Base-by-base conservation (phyloP, 495 filamentous ascomycete genomes). In the Penicillium herquei region DNA sequence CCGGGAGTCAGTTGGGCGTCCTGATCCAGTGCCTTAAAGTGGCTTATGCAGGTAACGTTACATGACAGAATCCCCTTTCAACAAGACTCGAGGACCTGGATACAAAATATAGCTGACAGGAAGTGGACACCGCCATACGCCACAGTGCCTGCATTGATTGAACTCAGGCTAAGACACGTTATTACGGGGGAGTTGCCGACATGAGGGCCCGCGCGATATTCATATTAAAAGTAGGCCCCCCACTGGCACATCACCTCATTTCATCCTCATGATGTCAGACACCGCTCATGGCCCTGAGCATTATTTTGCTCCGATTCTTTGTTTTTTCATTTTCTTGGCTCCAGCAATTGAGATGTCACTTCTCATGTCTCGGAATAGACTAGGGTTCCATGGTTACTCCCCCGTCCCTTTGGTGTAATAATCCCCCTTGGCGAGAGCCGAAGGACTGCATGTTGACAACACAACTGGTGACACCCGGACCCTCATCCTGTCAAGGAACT, bases 31-130 rank as follows among this genome's bases (percentile, higher is more conserved):
- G 16, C 47, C 44, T 51, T 56, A 49, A 50, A 33, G 51, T 59
- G 50, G 17, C 31, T 39, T 14, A 52, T 60, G 63, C 52, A 61
- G 52, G 61, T 64, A 54, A 64, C 52, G 64, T 67, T 67, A 63
- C 64, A 64, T 61, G 55, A 39, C 54, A 52, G 30, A 7, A 9
- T 32, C 14, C 30, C 11, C 21, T 26, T 26, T 4, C 21, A 26
- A 26, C 2, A 26, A 26, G 21, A 26, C 21, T 26, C 21, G 21
- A 26, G 21, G 21, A 26, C 21, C 21, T 26, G 21, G n/a, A n/a
- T n/a, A 26, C 21, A 26, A 4, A 26, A 26, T 26, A 26, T 26
- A 26, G 4, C 21, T 26, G 34, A 37, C 34, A 9, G 34, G 12
- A 37, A 37, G 34, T 37, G 34, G 34, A 37, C 8, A 37, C 12